A percentile compares a stretch with the other conserved stretches of the same genome.
These are phyloP conservation scores for Jamesozyma jinghongensis DNA, from an alignment of 805 yeast species.

Conservation along the genomic window DNA sequence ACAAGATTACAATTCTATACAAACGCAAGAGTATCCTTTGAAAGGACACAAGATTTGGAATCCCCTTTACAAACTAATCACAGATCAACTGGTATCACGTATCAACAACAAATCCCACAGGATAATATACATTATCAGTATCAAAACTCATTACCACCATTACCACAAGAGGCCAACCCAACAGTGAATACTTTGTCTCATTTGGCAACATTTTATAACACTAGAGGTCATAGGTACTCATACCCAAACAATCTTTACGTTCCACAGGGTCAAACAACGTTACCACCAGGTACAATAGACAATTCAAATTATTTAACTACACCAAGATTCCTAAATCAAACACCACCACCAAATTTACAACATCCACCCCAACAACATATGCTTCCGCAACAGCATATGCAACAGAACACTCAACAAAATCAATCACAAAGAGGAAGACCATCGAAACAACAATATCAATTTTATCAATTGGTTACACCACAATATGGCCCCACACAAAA, in stretches of 20 bases:
- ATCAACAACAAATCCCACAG: neutral
- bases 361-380: neutral
- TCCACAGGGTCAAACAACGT: neutral
- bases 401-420: neutral
- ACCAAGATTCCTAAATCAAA: constrained; percentile 1
- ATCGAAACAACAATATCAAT: too few species aligned
- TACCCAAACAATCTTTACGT: constrained; percentile 11
- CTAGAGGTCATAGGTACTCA: constrained; percentile 20
- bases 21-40: neutral
- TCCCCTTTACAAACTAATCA: too few species aligned
- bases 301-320: neutral
- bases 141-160: neutral
- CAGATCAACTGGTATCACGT: too few species aligned
- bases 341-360: neutral
- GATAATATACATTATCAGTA: neutral
- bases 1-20: neutral
- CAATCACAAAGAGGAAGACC: neutral
- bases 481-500: too few species aligned
- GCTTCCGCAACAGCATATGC: neutral
- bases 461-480: too few species aligned
- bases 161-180: constrained; percentile 6
- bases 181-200: constrained; percentile 19
- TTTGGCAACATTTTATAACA: constrained; percentile 21
- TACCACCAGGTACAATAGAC: neutral
- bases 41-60: too few species aligned